phyloP scores from a whole-genome alignment of 1,139 yeast genomes.

The Debaryomyces udenii region DNA sequence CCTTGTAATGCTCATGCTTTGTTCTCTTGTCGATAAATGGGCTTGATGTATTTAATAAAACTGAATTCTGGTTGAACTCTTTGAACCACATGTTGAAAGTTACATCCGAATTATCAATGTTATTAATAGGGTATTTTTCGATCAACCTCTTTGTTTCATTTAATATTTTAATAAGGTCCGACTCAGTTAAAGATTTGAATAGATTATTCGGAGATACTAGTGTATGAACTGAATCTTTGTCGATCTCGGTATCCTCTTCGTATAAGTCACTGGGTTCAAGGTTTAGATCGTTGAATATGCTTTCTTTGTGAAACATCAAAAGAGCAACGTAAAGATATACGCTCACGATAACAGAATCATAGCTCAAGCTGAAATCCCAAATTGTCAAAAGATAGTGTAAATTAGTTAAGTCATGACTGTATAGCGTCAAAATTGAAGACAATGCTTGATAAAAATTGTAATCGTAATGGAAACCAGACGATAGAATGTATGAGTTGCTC shows the following conservation, averaged over 20 bases:
- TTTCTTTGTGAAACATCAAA: slow-evolving; percentile 42
- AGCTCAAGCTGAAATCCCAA: slow-evolving; percentile 65
- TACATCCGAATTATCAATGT: slow-evolving; percentile 24
- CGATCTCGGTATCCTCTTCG: slow-evolving; percentile 25
- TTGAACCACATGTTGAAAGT: slow-evolving; percentile 43
- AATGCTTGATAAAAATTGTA: slow-evolving; percentile 61
- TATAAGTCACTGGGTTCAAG: slow-evolving; percentile 16
- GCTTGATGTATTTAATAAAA: slow-evolving; percentile 28
- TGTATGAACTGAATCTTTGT: slow-evolving; percentile 50
- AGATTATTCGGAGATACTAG: slow-evolving; percentile 38
- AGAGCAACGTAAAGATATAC: slow-evolving; percentile 63
- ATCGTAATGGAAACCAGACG: slow-evolving; percentile 39
- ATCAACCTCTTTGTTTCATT: slow-evolving; percentile 34
- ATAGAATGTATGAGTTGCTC: slow-evolving; percentile 28
- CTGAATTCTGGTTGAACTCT: slow-evolving; percentile 31
- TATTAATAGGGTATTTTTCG: slow-evolving; percentile 29
- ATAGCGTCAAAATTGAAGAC: slow-evolving; percentile 76
- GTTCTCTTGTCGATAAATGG: slow-evolving; percentile 10
- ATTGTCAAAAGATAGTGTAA: slow-evolving; percentile 53
- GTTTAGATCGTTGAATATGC: slow-evolving; percentile 35
- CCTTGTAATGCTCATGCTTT: slow-evolving; percentile 11
- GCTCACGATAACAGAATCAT: slow-evolving; percentile 43
- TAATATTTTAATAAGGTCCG: slow-evolving; percentile 40
- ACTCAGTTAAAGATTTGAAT: slow-evolving; percentile 33
- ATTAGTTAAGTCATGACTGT: slow-evolving; percentile 69